Conservation (phyloP, 148 eudicot species). For the Hydrangea macrophylla region DNA sequence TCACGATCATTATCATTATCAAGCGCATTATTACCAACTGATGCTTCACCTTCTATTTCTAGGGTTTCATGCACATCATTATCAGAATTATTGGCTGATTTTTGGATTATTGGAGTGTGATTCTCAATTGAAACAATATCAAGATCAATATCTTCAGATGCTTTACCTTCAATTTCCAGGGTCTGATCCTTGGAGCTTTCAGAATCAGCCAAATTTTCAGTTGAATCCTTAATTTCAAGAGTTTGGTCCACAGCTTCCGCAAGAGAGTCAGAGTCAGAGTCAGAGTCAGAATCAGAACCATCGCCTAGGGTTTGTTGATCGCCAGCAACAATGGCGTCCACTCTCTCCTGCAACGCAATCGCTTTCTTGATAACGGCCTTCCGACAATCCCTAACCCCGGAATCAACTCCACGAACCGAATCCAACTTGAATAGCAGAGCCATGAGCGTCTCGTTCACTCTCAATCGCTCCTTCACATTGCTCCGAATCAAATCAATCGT, state of each 20-base stretch:
- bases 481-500: slow-evolving; percentile 31
- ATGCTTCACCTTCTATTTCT: neutral
- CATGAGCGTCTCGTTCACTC: slow-evolving; percentile 60
- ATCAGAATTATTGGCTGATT: neutral
- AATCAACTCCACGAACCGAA: slow-evolving; percentile 48
- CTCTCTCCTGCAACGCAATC: slow-evolving; percentile 52
- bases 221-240: slow-evolving; percentile 1
- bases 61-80: neutral
- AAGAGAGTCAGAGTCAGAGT: too few species aligned
- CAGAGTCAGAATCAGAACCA: too few species aligned
- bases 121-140: neutral
- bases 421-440: slow-evolving; percentile 58
- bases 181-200: neutral
- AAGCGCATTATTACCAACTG: neutral
- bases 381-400: slow-evolving; percentile 47
- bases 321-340: slow-evolving; percentile 38
- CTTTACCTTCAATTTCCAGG: slow-evolving; percentile 12
- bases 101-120: neutral
- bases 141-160: neutral
- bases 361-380: slow-evolving; percentile 56
- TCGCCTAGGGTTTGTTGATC: neutral
- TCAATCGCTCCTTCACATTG: slow-evolving; percentile 46
- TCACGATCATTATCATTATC: neutral
- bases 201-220: neutral
- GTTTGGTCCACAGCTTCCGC: neutral